phyloP scores from a whole-genome alignment of 2,329 filamentous ascomycete genomes.

The Venturia asperata region DNA sequence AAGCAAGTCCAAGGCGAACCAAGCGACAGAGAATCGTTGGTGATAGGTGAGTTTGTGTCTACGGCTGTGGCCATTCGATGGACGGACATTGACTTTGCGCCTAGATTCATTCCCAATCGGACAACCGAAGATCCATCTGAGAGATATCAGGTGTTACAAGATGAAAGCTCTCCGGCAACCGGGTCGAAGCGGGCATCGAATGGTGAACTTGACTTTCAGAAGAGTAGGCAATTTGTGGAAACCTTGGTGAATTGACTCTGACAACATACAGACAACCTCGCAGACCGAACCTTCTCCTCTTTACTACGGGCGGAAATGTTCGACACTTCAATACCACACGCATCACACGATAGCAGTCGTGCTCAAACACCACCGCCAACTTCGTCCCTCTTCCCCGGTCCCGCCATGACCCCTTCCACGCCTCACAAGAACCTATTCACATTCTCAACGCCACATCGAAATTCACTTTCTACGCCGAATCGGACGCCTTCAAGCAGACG shows the following conservation, averaged over 20 bases:
- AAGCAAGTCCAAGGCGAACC: slow-evolving; percentile 54
- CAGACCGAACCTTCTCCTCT: slow-evolving; percentile 85
- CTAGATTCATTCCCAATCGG: slow-evolving; percentile 88
- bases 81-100: not conserved
- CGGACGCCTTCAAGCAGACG: slow-evolving; percentile 84
- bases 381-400: slow-evolving; percentile 60
- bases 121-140: slow-evolving; percentile 89
- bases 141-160: slow-evolving; percentile 84
- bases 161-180: slow-evolving; percentile 86
- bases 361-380: slow-evolving; percentile 71
- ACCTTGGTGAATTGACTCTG: slow-evolving; percentile 22
- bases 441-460: slow-evolving; percentile 54
- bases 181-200: slow-evolving; percentile 77
- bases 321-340: slow-evolving; percentile 57
- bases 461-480: slow-evolving; percentile 70
- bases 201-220: slow-evolving; percentile 89
- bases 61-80: not conserved
- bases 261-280: slow-evolving; percentile 65
- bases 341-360: slow-evolving; percentile 53
- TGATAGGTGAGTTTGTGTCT: slow-evolving; percentile 33
- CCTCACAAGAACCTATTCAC: slow-evolving; percentile 97
- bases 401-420: slow-evolving; percentile 77
- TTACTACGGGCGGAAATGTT: slow-evolving; percentile 88
- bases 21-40: slow-evolving; percentile 63
- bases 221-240: slow-evolving; percentile 43